A percentile compares a stretch with the other conserved stretches of the same genome.
phyloP scores from a whole-genome alignment of 306 rosid species.

The Acacia acuminata region DNA sequence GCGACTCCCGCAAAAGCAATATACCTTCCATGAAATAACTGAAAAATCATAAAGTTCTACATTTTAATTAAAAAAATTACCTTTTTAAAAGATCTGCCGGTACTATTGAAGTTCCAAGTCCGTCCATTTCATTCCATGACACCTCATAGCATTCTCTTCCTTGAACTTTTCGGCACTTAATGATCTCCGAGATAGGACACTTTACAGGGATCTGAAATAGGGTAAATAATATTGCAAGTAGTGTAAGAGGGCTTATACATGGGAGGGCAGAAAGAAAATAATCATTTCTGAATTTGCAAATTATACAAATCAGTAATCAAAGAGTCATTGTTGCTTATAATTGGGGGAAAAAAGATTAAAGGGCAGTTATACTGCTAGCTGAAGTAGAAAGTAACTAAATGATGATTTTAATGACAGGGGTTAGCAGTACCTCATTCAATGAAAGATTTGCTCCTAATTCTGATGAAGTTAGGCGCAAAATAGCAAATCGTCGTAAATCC shows the following conservation, averaged over 20 bases:
- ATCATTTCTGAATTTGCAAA: background rate
- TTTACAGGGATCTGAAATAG: conserved; percentile 57
- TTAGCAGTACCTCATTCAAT: conserved; percentile 52
- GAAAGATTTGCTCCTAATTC: conserved; percentile 63
- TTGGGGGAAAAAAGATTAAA: background rate
- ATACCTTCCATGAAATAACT: background rate
- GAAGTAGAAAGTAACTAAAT: background rate
- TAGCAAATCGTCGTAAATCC: conserved; percentile 66
- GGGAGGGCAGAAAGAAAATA: background rate
- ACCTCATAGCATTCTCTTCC: conserved; percentile 78
- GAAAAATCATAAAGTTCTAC: background rate
- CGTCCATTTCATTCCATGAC: conserved; percentile 65
- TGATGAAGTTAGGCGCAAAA: conserved; percentile 60
- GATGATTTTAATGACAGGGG: conserved; percentile 13
- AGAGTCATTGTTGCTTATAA: background rate
- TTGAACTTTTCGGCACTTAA: conserved; percentile 59
- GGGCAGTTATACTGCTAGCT: background rate
- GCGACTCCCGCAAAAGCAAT: background rate
- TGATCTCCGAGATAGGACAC: conserved; percentile 73
- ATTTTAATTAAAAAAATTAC: conserved; percentile 29
- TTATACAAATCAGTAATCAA: background rate
- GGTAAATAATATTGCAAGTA: background rate
- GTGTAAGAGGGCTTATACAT: background rate
- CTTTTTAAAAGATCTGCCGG: conserved; percentile 68
- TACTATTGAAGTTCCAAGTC: conserved; percentile 62